Evolutionary conservation across 2,329 filamentous ascomycete genomes (phyloP).

Genomic region (Fusarium kyushuense): DNA sequence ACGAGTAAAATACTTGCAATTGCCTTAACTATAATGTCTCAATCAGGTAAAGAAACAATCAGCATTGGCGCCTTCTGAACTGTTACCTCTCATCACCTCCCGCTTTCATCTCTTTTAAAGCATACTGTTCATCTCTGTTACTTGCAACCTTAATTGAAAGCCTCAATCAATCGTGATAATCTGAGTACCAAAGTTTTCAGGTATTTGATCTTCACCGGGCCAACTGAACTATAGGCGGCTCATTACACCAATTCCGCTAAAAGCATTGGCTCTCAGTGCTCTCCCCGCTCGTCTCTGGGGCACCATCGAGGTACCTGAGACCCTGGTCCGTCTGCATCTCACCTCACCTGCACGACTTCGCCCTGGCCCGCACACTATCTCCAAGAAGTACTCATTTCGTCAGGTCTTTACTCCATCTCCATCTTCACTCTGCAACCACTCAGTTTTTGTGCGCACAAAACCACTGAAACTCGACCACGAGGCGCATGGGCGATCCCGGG

Average conservation of each 20-base stretch:
- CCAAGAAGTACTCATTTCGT: constrained; percentile 47
- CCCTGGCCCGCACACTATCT: constrained; percentile 43
- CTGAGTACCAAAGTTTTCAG: background rate
- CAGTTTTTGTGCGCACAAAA: constrained; percentile 46
- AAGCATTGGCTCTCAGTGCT: constrained; percentile 34
- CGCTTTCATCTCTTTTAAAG: constrained; percentile 7
- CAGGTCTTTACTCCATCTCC: constrained; percentile 40
- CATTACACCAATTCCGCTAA: constrained; percentile 35
- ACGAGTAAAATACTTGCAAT: constrained; percentile 1
- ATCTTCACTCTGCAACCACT: constrained; percentile 46
- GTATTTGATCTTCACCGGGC: constrained; percentile 23
- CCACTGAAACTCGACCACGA: constrained; percentile 36
- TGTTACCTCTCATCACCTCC: background rate
- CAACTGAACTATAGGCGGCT: constrained; percentile 23
- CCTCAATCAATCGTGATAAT: background rate
- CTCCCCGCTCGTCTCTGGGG: constrained; percentile 32
- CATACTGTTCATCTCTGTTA: background rate
- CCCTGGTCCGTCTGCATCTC: constrained; percentile 29
- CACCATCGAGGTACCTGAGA: constrained; percentile 39
- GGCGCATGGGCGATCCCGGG: constrained; percentile 43
- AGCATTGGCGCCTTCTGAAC: constrained; percentile 3
- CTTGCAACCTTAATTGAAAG: constrained; percentile 17
- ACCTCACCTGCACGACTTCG: constrained; percentile 40
- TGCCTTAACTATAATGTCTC: constrained; percentile 23
- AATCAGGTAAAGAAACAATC: constrained; percentile 15